These are phyloP conservation scores for Tuber melanosporum DNA, from an alignment of 495 filamentous ascomycete species.

Conservation along the genomic window DNA sequence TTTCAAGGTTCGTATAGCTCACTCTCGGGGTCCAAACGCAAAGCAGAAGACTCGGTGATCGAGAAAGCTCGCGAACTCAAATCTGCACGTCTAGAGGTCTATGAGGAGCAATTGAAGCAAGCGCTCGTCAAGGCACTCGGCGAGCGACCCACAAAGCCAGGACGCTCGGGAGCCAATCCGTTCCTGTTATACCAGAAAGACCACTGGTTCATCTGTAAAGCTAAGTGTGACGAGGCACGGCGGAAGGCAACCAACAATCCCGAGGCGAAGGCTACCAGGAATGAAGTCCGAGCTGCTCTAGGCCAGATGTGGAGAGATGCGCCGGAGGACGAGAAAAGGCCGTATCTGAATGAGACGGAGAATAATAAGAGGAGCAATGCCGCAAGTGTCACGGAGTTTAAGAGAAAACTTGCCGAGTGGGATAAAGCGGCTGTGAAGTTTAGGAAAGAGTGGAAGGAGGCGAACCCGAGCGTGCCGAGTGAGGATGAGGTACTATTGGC, in stretches of 20 bases:
- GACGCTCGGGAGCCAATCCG: constrained; percentile 62
- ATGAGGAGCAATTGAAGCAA: constrained; percentile 66
- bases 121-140: constrained; percentile 65
- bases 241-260: constrained; percentile 59
- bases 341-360: constrained; percentile 66
- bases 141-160: constrained; percentile 61
- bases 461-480: constrained; percentile 49
- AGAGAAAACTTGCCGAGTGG: constrained; percentile 58
- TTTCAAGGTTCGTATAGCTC: constrained; percentile 44
- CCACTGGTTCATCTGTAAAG: constrained; percentile 67
- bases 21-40: constrained; percentile 49
- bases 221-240: constrained; percentile 61
- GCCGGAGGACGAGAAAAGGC: constrained; percentile 57
- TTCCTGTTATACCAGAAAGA: constrained; percentile 75
- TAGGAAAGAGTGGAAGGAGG: constrained; percentile 57
- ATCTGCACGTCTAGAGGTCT: constrained; percentile 55
- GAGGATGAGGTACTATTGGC: constrained; percentile 40
- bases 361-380: constrained; percentile 58
- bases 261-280: constrained; percentile 57
- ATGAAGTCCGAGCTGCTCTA: constrained; percentile 74
- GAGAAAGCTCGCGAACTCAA: constrained; percentile 46
- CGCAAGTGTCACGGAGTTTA: constrained; percentile 54
- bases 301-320: constrained; percentile 86
- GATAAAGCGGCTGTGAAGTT: constrained; percentile 57
- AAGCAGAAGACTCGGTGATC: constrained; percentile 44